Evolutionary conservation across 2,329 filamentous ascomycete species (phyloP).

Genomic region (Cytospora schulzeri): DNA sequence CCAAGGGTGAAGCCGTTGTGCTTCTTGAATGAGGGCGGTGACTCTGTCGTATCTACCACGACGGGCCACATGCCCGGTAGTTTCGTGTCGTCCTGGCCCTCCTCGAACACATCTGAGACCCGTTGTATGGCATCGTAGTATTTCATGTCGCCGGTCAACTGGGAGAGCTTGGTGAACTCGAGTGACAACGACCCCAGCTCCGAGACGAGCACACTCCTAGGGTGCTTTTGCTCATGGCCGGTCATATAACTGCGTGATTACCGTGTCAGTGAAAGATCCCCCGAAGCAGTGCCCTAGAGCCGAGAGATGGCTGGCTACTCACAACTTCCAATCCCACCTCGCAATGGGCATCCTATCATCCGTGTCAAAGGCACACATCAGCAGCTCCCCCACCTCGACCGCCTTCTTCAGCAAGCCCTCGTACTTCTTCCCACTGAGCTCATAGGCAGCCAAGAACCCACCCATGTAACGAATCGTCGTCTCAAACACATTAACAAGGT

Average conservation of each 20-base stretch:
- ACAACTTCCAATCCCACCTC: conserved; percentile 57
- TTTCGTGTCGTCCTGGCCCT: conserved; percentile 53
- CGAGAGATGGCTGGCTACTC: conserved; percentile 31
- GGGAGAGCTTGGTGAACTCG: conserved; percentile 66
- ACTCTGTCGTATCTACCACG: conserved; percentile 45
- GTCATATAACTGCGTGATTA: conserved; percentile 45
- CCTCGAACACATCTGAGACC: conserved; percentile 57
- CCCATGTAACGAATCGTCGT: conserved; percentile 73
- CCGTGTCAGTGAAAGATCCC: conserved; percentile 1
- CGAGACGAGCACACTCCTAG: conserved; percentile 43
- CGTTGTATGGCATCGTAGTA: conserved; percentile 65
- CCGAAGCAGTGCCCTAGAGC: neutral
- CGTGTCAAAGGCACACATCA: conserved; percentile 69
- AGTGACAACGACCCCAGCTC: conserved; percentile 61
- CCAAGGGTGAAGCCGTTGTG: conserved; percentile 59
- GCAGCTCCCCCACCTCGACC: conserved; percentile 62
- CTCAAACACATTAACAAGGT: conserved; percentile 62
- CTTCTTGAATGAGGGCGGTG: conserved; percentile 58
- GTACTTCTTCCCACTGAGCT: conserved; percentile 59
- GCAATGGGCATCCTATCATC: conserved; percentile 66
- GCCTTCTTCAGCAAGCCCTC: conserved; percentile 63
- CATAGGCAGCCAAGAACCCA: conserved; percentile 69
- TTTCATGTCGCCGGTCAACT: conserved; percentile 60
- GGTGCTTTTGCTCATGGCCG: conserved; percentile 48
- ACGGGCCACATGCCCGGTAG: conserved; percentile 67